Percentiles rank a stretch among this genome's conserved stretches.
These are phyloP conservation scores for Cutaneotrichosporon cavernicola DNA, from an alignment of 1,284 basidiomycete genomes.

Conservation along the genomic window DNA sequence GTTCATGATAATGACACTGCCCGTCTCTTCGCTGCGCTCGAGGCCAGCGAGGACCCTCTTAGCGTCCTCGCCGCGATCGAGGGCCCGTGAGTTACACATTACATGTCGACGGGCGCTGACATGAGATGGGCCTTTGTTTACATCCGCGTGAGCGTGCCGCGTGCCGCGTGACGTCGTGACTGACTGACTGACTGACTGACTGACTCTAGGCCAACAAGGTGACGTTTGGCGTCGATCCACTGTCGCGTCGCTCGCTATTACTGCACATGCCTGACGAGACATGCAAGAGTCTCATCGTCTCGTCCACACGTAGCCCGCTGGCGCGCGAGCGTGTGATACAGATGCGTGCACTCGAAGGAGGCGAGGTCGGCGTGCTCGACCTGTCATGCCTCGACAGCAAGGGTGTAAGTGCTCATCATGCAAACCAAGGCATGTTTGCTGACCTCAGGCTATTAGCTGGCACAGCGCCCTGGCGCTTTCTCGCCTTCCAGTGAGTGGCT, in stretches of 20 bases:
- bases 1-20: slow-evolving; percentile 76
- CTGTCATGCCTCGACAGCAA: slow-evolving; percentile 13
- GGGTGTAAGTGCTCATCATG: background rate
- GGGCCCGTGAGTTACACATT: slow-evolving; percentile 69
- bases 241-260: slow-evolving; percentile 86
- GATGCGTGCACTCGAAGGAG: slow-evolving; percentile 41
- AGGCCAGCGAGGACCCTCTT: slow-evolving; percentile 55
- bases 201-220: slow-evolving; percentile 51
- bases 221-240: slow-evolving; percentile 81
- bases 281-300: slow-evolving; percentile 27
- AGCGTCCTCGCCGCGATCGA: slow-evolving; percentile 66
- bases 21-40: slow-evolving; percentile 63
- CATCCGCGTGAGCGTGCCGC: slow-evolving; percentile 61
- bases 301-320: slow-evolving; percentile 31
- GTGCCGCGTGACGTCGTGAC: too few relatives aligned
- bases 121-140: slow-evolving; percentile 49
- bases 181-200: background rate
- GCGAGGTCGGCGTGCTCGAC: slow-evolving; percentile 34
- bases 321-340: slow-evolving; percentile 24
- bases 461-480: background rate
- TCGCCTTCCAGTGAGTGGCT: background rate
- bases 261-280: slow-evolving; percentile 45
- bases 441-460: background rate
- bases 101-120: slow-evolving; percentile 2
- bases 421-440: background rate